These are phyloP conservation scores for Leishmania major DNA, from an alignment of 208 protist species.

Conservation along the genomic window DNA sequence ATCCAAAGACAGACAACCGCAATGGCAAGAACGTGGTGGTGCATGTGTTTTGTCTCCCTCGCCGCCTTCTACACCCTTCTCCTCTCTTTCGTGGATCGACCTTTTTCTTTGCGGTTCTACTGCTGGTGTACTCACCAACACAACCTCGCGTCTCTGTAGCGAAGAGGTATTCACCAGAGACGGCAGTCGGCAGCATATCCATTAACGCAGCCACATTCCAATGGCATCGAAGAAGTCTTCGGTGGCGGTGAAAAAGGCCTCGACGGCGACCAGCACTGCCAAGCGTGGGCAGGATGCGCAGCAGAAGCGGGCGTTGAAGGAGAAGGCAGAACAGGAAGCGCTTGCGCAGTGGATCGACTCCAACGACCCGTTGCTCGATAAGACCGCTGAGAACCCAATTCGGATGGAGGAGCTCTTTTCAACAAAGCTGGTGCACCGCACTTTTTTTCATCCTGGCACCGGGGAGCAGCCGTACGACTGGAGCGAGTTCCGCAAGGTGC, in stretches of 20 bases:
- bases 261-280: conserved; percentile 13
- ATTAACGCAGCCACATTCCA: neutral
- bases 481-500: conserved; percentile 54
- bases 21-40: neutral
- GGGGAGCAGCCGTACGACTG: conserved; percentile 71
- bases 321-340: conserved; percentile 30
- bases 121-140: neutral
- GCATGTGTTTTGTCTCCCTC: neutral
- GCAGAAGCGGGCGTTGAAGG: conserved; percentile 35
- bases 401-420: conserved; percentile 58
- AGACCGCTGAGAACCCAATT: conserved; percentile 35
- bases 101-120: neutral
- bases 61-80: neutral
- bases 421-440: conserved; percentile 55
- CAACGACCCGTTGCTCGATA: conserved; percentile 69
- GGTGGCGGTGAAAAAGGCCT: conserved; percentile 29
- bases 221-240: conserved; percentile 27
- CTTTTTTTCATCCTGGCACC: conserved; percentile 36
- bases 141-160: too few species aligned
- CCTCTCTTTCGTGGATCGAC: neutral
- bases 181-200: neutral
- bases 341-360: conserved; percentile 56
- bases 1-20: neutral
- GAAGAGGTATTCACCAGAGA: neutral
- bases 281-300: conserved; percentile 26